Evolutionary conservation across 2,329 filamentous ascomycete genomes (phyloP), one percentile per base, ranked within the genome.

Genomic region (Aspergillus felis): DNA sequence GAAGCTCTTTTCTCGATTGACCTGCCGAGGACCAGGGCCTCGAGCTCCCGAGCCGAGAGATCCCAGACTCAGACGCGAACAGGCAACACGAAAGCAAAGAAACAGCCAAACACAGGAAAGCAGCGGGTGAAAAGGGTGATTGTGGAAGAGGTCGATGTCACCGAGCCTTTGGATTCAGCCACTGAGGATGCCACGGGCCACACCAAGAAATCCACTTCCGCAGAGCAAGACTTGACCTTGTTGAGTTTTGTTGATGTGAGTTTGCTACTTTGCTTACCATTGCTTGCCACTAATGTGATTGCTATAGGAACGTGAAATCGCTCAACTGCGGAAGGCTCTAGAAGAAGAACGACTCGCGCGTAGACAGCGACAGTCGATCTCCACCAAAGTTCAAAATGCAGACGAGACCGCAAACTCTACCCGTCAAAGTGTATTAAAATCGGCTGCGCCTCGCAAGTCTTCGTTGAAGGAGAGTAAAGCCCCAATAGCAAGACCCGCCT

Each of bases 211-310:
- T 66, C 67, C 7, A 68, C 66, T 32, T 61, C 62, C 17, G 55
- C 56, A 9, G 67, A 66, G 4, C 65, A 71, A 32, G 76, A 82
- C 54, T 61, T 83, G 50, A 86, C 84, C 1, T 73, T 83, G 58
- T 65, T 87, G 51, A 86, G 81, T 68, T 78, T 80, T 57, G 77
- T 84, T 58, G 79, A 84, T 64, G 76, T 76, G 53, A 68, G 72
- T 69, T 44, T 17, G 27, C 25, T 4, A 42, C 10, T 22, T 9
- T 6, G 25, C 24, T 6, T 22, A 22, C 42, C 3, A 32, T 48
- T 3, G 4, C 32, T 6, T 5, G 25, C 8, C 28, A 10, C 25
- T 29, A 29, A 47, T 52, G 8, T 52, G 54, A 53, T 24, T 7
- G 12, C 25, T 55, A 17, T 54, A 76, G 73, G 68, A 71, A 56